Percentiles rank a stretch among this genome's conserved stretches.
These are phyloP conservation scores for Penicillium salamii DNA, from an alignment of 495 filamentous ascomycete species.

Conservation along the genomic window DNA sequence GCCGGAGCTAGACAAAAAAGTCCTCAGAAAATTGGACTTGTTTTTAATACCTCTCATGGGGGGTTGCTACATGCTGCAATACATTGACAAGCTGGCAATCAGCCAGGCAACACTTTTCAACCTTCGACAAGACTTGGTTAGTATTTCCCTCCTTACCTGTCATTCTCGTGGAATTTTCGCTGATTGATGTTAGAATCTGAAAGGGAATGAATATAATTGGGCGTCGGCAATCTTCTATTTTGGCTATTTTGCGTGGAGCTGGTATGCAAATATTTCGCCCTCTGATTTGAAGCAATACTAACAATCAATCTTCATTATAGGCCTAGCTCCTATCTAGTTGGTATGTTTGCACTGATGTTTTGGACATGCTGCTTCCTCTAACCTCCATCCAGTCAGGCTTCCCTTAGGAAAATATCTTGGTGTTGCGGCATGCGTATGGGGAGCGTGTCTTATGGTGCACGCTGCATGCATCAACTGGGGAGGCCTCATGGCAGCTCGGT, in stretches of 20 bases:
- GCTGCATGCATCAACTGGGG: constrained; percentile 48
- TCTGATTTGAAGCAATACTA: not conserved
- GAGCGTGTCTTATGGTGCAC: constrained; percentile 31
- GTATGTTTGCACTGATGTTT: too few relatives aligned
- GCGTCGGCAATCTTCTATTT: constrained; percentile 48
- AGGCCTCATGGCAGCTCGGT: constrained; percentile 47
- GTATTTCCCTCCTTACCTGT: not conserved
- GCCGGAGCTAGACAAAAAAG: not conserved
- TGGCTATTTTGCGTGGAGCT: constrained; percentile 49
- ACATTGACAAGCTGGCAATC: constrained; percentile 57
- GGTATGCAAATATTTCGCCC: not conserved
- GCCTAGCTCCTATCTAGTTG: constrained; percentile 49
- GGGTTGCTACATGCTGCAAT: constrained; percentile 50
- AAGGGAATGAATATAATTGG: constrained; percentile 48
- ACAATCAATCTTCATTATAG: not conserved
- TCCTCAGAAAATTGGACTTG: not conserved
- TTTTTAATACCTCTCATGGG: constrained; percentile 46
- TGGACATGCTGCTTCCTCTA: too few relatives aligned
- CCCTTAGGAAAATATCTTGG: constrained; percentile 51
- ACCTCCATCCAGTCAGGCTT: constrained; percentile 27
- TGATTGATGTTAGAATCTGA: constrained; percentile 22
- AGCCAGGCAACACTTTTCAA: constrained; percentile 54
- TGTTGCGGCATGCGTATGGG: constrained; percentile 31
- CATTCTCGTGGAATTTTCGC: not conserved
- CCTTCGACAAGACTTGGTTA: constrained; percentile 38